A percentile compares a stretch with the other conserved stretches of the same genome.
Evolutionary conservation across 768 basidiomycete species (phyloP).

Genomic region (Nidula microcarpa): DNA sequence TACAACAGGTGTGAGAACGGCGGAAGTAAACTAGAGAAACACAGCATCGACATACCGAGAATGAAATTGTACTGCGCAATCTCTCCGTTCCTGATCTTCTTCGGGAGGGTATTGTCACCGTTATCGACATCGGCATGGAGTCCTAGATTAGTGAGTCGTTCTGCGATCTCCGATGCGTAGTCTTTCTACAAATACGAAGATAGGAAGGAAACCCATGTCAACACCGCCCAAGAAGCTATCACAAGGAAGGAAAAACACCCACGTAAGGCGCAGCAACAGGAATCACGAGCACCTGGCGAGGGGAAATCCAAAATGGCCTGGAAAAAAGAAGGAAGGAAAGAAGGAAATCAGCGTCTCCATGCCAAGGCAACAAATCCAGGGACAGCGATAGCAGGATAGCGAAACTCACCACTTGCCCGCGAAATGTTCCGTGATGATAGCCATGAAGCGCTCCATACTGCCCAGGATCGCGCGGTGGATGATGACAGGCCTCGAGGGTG

Average conservation of each 20-base stretch:
- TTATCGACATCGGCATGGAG: constrained; percentile 93
- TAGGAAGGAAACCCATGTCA: no score
- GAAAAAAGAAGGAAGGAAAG: neutral
- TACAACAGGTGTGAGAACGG: no score
- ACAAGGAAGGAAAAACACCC: constrained; percentile 24
- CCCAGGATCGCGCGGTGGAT: constrained; percentile 97
- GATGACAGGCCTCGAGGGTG: constrained; percentile 84
- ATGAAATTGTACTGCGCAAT: constrained; percentile 98
- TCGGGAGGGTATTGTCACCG: constrained; percentile 85
- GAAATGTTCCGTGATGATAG: constrained; percentile 95
- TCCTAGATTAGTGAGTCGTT: constrained; percentile 63
- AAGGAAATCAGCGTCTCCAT: neutral
- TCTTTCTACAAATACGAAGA: constrained; percentile 58
- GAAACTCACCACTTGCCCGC: constrained; percentile 88
- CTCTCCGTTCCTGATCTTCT: constrained; percentile 98
- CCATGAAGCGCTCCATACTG: constrained; percentile 92
- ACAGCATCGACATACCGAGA: constrained; percentile 57
- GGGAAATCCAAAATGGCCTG: constrained; percentile 98
- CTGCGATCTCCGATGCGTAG: constrained; percentile 81
- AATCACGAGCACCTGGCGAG: constrained; percentile 92
- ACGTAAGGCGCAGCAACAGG: constrained; percentile 91
- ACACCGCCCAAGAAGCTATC: neutral
- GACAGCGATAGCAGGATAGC: neutral
- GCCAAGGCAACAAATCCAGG: neutral
- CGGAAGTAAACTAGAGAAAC: no score